These are phyloP conservation scores for Crithidia expoeki DNA, from an alignment of 208 protist species.

Conservation along the genomic window DNA sequence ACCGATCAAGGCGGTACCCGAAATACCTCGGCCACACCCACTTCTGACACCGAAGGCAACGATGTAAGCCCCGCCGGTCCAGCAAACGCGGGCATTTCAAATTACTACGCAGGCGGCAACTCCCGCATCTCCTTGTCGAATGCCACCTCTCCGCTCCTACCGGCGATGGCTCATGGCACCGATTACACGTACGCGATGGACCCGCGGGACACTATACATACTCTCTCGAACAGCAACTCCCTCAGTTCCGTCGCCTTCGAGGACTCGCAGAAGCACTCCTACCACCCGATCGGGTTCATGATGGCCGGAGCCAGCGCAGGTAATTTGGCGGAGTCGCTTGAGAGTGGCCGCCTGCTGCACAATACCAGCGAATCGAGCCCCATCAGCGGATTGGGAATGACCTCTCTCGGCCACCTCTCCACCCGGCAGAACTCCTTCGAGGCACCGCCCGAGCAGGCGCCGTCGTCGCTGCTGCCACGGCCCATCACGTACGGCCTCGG, in stretches of 20 bases:
- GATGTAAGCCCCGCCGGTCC: neutral
- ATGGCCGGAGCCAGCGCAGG: neutral
- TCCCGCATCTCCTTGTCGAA: constrained; percentile 8
- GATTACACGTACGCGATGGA: constrained; percentile 20
- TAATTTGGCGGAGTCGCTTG: constrained; percentile 3
- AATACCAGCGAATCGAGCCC: constrained; percentile 6
- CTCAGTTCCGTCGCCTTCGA: constrained; percentile 18
- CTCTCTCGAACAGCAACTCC: constrained; percentile 10
- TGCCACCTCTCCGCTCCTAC: neutral
- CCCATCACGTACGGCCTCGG: constrained; percentile 17
- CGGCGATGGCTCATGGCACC: neutral
- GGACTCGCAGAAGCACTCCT: constrained; percentile 24
- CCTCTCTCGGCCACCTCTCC: neutral
- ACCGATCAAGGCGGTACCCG: neutral
- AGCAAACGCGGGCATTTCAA: neutral
- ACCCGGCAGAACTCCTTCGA: constrained; percentile 11
- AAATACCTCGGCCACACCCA: neutral
- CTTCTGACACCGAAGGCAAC: neutral
- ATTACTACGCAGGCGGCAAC: constrained; percentile 22
- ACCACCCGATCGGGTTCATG: constrained; percentile 22
- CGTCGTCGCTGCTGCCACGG: neutral
- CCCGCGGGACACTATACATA: neutral
- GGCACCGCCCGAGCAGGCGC: neutral
- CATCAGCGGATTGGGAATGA: neutral
- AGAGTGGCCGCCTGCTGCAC: constrained; percentile 5